A percentile compares a stretch with the other conserved stretches of the same genome.
Conservation (phyloP, 129 eudicot species). For the Lonicera japonica region DNA sequence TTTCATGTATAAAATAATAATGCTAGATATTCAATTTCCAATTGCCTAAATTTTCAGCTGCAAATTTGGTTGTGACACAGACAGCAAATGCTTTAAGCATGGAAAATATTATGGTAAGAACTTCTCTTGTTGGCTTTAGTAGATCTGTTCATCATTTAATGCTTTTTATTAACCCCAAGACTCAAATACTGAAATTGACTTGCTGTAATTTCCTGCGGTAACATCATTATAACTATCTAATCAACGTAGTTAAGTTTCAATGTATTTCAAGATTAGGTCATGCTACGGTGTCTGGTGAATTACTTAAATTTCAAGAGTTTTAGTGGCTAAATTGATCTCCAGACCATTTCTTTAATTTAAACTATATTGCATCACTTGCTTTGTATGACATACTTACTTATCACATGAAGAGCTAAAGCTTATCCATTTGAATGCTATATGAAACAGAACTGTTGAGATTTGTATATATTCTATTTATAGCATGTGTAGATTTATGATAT, state of each 20-base stretch:
- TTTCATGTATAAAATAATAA: background rate
- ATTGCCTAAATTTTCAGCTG: constrained; percentile 45
- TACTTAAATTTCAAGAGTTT: no score
- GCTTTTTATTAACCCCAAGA: constrained; percentile 6
- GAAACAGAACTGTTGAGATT: no score
- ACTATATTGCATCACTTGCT: background rate
- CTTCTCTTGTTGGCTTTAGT: constrained; percentile 10
- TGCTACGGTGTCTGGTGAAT: no score
- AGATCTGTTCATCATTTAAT: constrained; percentile 1
- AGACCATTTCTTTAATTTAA: no score
- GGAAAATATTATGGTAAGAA: constrained; percentile 49
- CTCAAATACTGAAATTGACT: background rate
- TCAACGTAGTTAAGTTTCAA: background rate
- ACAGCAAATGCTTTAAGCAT: constrained; percentile 60
- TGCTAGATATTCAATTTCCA: constrained; percentile 3
- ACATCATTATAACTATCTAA: background rate
- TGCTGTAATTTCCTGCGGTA: background rate
- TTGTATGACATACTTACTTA: no score
- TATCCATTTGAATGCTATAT: no score
- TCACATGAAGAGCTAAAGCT: no score
- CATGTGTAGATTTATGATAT: no score
- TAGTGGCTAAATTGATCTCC: no score
- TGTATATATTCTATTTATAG: no score
- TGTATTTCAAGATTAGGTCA: background rate
- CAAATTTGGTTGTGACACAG: constrained; percentile 46